These are phyloP conservation scores for Ramichloridium luteum DNA, from an alignment of 2,329 filamentous ascomycete species.

Conservation along the genomic window DNA sequence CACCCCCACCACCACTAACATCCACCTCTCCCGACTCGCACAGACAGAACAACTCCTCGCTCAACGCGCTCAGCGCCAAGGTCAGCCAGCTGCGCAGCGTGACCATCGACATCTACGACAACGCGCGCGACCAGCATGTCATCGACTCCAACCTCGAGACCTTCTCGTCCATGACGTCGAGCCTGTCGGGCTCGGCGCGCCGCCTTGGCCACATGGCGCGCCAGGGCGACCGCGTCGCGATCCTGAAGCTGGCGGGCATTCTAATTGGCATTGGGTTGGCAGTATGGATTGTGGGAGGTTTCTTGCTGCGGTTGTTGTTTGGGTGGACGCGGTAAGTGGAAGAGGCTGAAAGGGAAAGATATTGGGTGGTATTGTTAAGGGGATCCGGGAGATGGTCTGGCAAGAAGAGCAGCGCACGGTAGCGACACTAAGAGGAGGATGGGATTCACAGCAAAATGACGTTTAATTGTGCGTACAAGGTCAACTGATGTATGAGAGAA, in stretches of 20 bases:
- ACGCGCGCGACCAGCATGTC: conserved; percentile 74
- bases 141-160: conserved; percentile 84
- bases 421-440: too few relatives aligned
- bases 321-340: too few relatives aligned
- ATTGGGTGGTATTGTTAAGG: too few relatives aligned
- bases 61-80: conserved; percentile 82
- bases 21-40: conserved; percentile 3
- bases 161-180: conserved; percentile 75
- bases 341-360: too few relatives aligned
- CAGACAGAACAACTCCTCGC: conserved; percentile 85
- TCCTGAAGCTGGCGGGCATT: conserved; percentile 79
- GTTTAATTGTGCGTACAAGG: too few relatives aligned
- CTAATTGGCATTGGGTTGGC: conserved; percentile 44
- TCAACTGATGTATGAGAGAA: too few relatives aligned
- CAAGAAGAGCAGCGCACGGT: too few relatives aligned
- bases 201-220: conserved; percentile 83
- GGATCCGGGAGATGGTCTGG: too few relatives aligned
- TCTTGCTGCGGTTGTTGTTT: conserved; percentile 1
- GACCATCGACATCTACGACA: conserved; percentile 96
- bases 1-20: conserved; percentile 2
- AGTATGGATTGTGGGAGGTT: background rate
- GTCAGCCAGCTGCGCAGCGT: conserved; percentile 85
- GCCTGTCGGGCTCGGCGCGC: conserved; percentile 70
- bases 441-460: too few relatives aligned
- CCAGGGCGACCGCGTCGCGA: conserved; percentile 78